Percentiles rank a stretch among this genome's conserved stretches.
phyloP scores from a whole-genome alignment of 2,329 filamentous ascomycete species.

The Xylaria sp. region DNA sequence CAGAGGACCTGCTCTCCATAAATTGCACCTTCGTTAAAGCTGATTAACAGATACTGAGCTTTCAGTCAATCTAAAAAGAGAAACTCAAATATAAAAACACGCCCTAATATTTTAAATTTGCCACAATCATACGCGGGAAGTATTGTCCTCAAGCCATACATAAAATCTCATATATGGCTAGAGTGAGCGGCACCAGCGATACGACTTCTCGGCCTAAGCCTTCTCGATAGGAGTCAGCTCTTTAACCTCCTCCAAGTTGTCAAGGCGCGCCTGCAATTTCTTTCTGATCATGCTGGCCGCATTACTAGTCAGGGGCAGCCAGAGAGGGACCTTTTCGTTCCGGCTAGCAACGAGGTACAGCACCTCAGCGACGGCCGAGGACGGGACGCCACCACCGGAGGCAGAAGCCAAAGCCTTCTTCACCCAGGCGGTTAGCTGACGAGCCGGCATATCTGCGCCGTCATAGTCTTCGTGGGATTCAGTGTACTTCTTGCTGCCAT shows the following conservation, averaged over 20 bases:
- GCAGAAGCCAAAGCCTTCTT: conserved; percentile 13
- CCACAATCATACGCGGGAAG: too few species aligned
- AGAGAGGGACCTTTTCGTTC: conserved; percentile 18
- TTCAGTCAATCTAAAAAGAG: too few species aligned
- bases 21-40: too few species aligned
- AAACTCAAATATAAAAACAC: too few species aligned
- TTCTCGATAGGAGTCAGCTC: conserved; percentile 20
- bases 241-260: conserved; percentile 23
- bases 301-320: conserved; percentile 20
- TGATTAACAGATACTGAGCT: too few species aligned
- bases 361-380: conserved; percentile 17
- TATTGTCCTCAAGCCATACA: background rate
- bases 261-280: conserved; percentile 23
- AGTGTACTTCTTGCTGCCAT: conserved; percentile 22
- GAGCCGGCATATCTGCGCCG: conserved; percentile 22
- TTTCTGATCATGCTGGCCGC: conserved; percentile 21
- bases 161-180: background rate
- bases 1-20: too few species aligned
- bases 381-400: conserved; percentile 6
- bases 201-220: background rate
- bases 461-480: conserved; percentile 18
- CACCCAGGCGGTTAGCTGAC: conserved; percentile 20
- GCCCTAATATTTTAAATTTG: too few species aligned
- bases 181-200: too few species aligned
- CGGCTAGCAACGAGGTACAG: conserved; percentile 23